Evolutionary conservation across 129 eudicot genomes (phyloP), one percentile per base, ranked within the genome.

Genomic region (Artemisia tridentata): DNA sequence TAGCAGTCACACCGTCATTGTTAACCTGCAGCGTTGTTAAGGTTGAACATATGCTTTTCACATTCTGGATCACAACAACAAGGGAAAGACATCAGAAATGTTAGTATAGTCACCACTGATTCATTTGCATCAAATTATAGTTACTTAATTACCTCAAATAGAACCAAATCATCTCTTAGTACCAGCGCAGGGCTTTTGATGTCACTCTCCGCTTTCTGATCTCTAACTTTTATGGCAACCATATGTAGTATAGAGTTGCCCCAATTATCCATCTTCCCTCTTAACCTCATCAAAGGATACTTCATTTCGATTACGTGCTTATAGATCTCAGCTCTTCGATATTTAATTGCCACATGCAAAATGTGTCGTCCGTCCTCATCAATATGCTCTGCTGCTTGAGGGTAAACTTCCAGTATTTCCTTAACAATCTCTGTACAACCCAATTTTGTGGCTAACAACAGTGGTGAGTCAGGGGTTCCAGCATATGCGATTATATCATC

Each of bases 371-470:
- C 84, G 0, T 74, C 51, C 10, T 31, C 19, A 49, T 74, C 80
- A 8, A 68, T 31, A 45, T 80, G 67, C 4, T 80, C 84, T 4
- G 74, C 63, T 12, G 84, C 76, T 25, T 43, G 76, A 63, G 79
- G 84, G 34, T 74, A 63, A 54, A 16, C 46, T 4, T 23, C n/a
- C 0, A 81, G 67, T 66, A 81, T 81, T 45, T 66, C 78, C 47
- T 67, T 12, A 71, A 76, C 81, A 52, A 81, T 81, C 68, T 81
- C 75, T 2, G 8, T 11, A 29, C 78, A 57, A 14, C 85, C 81
- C 10, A 27, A 41, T 46, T 56, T 72, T 3, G 81, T 72, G 25
- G 85, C 85, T 59, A 71, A 66, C 7, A 76, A 20, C 34, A 81
- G 18, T 15, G 84, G 80, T 20, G 84, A 21, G 54, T 45, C 75